A percentile compares a stretch with the other conserved stretches of the same genome.
These are phyloP conservation scores for Lavandula angustifolia DNA, from an alignment of 257 asterid species.

Conservation along the genomic window DNA sequence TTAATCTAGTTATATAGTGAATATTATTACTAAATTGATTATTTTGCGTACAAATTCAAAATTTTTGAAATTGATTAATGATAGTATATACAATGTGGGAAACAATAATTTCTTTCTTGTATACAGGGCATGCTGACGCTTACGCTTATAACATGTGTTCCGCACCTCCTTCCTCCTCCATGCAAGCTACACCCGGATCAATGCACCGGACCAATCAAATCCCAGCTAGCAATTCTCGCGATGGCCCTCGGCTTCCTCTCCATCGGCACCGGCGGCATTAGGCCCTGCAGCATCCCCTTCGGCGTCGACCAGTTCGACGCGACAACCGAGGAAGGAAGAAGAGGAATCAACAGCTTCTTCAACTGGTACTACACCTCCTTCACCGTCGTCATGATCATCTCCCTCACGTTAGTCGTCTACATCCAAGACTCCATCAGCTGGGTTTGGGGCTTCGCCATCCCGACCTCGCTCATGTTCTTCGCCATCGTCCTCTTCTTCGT, in stretches of 20 bases:
- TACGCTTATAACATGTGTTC: constrained; percentile 67
- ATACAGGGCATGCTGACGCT: constrained; percentile 81
- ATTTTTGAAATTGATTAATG: too few species aligned
- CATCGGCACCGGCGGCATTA: constrained; percentile 74
- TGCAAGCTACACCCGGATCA: constrained; percentile 45
- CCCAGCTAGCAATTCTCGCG: constrained; percentile 55
- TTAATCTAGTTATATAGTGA: constrained; percentile 3
- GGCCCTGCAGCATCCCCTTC: constrained; percentile 94
- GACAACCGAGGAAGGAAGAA: constrained; percentile 61
- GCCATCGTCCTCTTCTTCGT: constrained; percentile 47
- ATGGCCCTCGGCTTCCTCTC: constrained; percentile 50
- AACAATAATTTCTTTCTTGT: too few species aligned
- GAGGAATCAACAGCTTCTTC: constrained; percentile 76
- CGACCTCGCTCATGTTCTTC: constrained; percentile 31
- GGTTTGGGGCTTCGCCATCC: constrained; percentile 65
- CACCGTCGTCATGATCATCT: constrained; percentile 59
- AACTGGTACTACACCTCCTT: constrained; percentile 90
- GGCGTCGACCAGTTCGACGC: constrained; percentile 92
- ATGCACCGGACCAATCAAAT: constrained; percentile 56
- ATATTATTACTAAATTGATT: not conserved
- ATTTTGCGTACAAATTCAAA: too few species aligned
- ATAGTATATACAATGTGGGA: too few species aligned
- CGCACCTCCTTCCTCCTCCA: constrained; percentile 64
- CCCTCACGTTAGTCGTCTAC: constrained; percentile 66
- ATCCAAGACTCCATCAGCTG: constrained; percentile 77